phyloP scores from a whole-genome alignment of 371 early-diverging fungal species.

The Chytridium lagenaria region DNA sequence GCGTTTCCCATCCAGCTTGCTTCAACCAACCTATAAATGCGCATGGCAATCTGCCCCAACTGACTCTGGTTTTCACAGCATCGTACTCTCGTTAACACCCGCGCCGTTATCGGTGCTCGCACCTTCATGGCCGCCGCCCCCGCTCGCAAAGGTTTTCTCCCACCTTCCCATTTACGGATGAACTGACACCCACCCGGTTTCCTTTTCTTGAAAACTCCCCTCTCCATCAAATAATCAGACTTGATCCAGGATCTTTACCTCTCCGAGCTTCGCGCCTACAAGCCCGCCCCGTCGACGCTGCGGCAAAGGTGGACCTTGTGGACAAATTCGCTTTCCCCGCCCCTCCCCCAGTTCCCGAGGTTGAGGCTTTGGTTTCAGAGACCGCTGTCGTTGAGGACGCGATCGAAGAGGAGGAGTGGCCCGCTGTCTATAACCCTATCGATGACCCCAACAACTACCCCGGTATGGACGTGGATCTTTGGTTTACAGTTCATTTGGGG shows the following conservation, averaged over 20 bases:
- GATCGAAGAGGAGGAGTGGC: slow-evolving; percentile 54
- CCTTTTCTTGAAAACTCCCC: too few species aligned
- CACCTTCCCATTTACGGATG: background rate
- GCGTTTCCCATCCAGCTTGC: too few species aligned
- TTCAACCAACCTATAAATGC: too few species aligned
- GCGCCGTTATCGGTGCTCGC: background rate
- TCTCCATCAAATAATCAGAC: too few species aligned
- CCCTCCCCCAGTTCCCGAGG: slow-evolving; percentile 51
- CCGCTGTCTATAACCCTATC: slow-evolving; percentile 51
- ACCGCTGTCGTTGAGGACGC: slow-evolving; percentile 37
- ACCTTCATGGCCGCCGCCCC: slow-evolving; percentile 23
- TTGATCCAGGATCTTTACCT: slow-evolving; percentile 50
- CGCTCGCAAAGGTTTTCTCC: slow-evolving; percentile 18
- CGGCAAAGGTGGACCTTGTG: slow-evolving; percentile 44
- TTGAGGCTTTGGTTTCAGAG: slow-evolving; percentile 39
- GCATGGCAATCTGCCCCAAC: too few species aligned
- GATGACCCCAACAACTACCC: slow-evolving; percentile 57
- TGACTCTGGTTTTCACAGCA: background rate
- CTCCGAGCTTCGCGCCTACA: slow-evolving; percentile 47
- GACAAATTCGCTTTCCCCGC: slow-evolving; percentile 46
- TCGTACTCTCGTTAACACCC: background rate
- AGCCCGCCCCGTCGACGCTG: slow-evolving; percentile 36
- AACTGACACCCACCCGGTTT: too few species aligned
- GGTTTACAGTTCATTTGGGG: slow-evolving; percentile 11
- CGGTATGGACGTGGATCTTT: slow-evolving; percentile 30